Evolutionary conservation across 495 filamentous ascomycete species (phyloP).

Genomic region (Neurospora sublineolata): DNA sequence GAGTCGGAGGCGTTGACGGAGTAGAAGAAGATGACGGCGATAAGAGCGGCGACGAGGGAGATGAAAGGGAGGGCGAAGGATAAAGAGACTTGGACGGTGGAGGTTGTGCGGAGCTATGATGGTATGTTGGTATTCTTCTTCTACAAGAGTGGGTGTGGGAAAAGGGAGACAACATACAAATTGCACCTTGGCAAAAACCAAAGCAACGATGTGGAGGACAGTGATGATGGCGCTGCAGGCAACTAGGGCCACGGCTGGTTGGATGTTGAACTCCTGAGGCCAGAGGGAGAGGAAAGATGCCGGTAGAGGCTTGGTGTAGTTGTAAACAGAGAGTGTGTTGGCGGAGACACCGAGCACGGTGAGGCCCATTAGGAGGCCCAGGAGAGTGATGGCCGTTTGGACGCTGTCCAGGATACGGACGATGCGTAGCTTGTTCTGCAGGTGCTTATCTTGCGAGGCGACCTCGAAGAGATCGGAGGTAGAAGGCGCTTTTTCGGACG

Average conservation of each 20-base stretch:
- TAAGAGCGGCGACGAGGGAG: slow-evolving; percentile 33
- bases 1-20: slow-evolving; percentile 36
- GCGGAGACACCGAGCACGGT: slow-evolving; percentile 37
- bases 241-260: slow-evolving; percentile 39
- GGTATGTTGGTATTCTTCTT: background rate
- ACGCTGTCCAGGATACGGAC: slow-evolving; percentile 30
- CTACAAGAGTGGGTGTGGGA: background rate
- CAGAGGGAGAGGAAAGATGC: slow-evolving; percentile 37
- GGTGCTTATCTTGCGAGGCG: slow-evolving; percentile 24
- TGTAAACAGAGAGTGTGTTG: slow-evolving; percentile 37
- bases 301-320: slow-evolving; percentile 27
- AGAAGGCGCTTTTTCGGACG: slow-evolving; percentile 4
- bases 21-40: slow-evolving; percentile 43
- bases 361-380: slow-evolving; percentile 38
- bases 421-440: slow-evolving; percentile 24
- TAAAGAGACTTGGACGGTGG: slow-evolving; percentile 24
- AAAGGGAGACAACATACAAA: slow-evolving; percentile 19
- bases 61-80: slow-evolving; percentile 30
- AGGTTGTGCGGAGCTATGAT: slow-evolving; percentile 30
- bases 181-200: slow-evolving; percentile 30
- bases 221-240: slow-evolving; percentile 32
- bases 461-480: slow-evolving; percentile 25
- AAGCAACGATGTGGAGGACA: slow-evolving; percentile 29
- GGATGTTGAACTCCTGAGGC: slow-evolving; percentile 39
- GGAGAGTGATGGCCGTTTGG: slow-evolving; percentile 31